Evolutionary conservation across 345 rosid species (phyloP).

Genomic region (Passiflora organensis): DNA sequence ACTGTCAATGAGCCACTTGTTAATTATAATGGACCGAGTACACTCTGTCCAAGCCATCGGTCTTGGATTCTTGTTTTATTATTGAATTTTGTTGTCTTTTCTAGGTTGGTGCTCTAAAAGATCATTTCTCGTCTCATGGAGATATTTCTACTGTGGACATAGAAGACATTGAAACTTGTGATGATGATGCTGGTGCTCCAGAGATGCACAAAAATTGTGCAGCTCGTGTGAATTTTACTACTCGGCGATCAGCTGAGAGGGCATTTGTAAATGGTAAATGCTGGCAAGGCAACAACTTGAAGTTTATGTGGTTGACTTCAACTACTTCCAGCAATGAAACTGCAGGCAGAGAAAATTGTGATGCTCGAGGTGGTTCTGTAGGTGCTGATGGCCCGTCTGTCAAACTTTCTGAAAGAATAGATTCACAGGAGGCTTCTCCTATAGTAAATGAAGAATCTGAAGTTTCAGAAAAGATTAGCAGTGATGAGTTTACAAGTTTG

Average conservation of each 20-base stretch:
- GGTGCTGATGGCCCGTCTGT: conserved; percentile 26
- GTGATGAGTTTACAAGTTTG: conserved; percentile 15
- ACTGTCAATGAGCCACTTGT: neutral
- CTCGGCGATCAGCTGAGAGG: conserved; percentile 68
- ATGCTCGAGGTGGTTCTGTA: conserved; percentile 19
- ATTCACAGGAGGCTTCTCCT: conserved; percentile 28
- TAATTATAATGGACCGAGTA: neutral
- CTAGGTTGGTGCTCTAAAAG: conserved; percentile 67
- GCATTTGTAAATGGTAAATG: conserved; percentile 73
- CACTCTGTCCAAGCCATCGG: neutral
- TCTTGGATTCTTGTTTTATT: neutral
- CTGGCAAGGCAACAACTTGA: conserved; percentile 74
- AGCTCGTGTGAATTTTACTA: conserved; percentile 48
- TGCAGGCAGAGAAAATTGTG: conserved; percentile 26
- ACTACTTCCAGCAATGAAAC: conserved; percentile 28
- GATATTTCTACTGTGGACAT: conserved; percentile 64
- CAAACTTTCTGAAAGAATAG: conserved; percentile 19
- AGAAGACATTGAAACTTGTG: conserved; percentile 43
- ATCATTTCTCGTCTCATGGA: conserved; percentile 67
- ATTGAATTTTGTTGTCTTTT: conserved; percentile 7
- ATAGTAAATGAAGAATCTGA: conserved; percentile 38
- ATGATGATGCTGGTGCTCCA: conserved; percentile 26
- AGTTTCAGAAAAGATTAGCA: conserved; percentile 31
- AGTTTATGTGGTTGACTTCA: conserved; percentile 58
- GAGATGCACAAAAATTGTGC: conserved; percentile 37